phyloP scores from a whole-genome alignment of 2,329 filamentous ascomycete genomes.

The Penicillium olsonii region DNA sequence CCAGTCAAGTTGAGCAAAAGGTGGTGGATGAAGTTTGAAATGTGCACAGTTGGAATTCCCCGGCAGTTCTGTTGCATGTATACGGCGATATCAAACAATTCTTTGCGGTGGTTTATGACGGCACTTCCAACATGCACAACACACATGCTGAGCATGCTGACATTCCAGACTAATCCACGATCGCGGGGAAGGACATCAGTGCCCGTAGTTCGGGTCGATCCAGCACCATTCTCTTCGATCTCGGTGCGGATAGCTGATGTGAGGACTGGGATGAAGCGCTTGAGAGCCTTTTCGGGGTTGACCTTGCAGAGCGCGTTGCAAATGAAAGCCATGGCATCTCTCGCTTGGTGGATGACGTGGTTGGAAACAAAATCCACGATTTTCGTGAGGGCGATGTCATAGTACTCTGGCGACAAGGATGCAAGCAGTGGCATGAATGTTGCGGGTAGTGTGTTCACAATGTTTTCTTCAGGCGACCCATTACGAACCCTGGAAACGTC shows the following conservation, averaged over 20 bases:
- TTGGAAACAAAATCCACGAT: constrained; percentile 87
- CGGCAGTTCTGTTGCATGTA: constrained; percentile 98
- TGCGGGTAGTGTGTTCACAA: constrained; percentile 91
- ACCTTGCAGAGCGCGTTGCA: constrained; percentile 96
- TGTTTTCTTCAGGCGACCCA: constrained; percentile 92
- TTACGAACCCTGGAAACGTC: constrained; percentile 85
- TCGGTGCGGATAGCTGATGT: constrained; percentile 91
- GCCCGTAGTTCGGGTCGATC: constrained; percentile 89
- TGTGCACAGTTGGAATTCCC: constrained; percentile 89
- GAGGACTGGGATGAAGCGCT: constrained; percentile 85
- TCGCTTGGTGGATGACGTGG: constrained; percentile 94
- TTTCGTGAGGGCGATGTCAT: constrained; percentile 88
- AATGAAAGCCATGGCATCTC: constrained; percentile 98
- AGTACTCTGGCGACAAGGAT: constrained; percentile 87
- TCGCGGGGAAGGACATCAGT: constrained; percentile 92
- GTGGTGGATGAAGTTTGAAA: constrained; percentile 97
- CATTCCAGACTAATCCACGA: constrained; percentile 90
- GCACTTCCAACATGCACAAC: constrained; percentile 93
- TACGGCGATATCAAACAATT: constrained; percentile 85
- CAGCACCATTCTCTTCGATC: constrained; percentile 94
- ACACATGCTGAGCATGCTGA: constrained; percentile 97
- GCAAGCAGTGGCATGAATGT: constrained; percentile 89
- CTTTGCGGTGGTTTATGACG: constrained; percentile 82
- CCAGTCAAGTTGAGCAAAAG: constrained; percentile 90
- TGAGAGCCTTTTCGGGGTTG: constrained; percentile 88